phyloP scores from a whole-genome alignment of 345 rosid genomes.

The Linum tenue region DNA sequence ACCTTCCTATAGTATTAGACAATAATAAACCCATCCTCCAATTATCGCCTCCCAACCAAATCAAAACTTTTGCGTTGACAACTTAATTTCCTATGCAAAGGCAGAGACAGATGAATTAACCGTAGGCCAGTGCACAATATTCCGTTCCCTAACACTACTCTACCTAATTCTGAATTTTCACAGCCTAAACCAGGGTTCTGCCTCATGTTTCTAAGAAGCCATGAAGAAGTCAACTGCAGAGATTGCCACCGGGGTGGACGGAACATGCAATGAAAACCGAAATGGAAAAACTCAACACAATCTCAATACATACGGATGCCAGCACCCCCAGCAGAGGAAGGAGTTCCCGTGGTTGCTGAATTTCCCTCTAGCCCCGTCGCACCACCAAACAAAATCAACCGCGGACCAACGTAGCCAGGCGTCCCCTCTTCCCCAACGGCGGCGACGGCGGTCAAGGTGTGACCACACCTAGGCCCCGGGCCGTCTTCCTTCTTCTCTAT shows the following conservation, averaged over 20 bases:
- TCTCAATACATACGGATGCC: slow-evolving; percentile 67
- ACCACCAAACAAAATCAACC: slow-evolving; percentile 90
- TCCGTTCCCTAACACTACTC: neutral
- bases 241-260: neutral
- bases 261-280: slow-evolving; percentile 3
- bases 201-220: neutral
- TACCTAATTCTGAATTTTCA: neutral
- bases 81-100: neutral
- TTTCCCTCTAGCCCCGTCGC: slow-evolving; percentile 98
- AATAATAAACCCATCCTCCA: neutral
- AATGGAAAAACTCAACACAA: slow-evolving; percentile 6
- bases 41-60: neutral
- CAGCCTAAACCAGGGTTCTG: neutral
- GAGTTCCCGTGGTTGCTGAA: slow-evolving; percentile 76
- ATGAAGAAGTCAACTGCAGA: neutral
- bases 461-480: slow-evolving; percentile 97
- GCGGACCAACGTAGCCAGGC: slow-evolving; percentile 66
- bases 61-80: neutral
- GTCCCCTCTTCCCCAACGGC: slow-evolving; percentile 94
- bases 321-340: slow-evolving; percentile 91
- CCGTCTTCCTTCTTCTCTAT: slow-evolving; percentile 91
- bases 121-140: no score
- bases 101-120: neutral
- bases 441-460: slow-evolving; percentile 84
- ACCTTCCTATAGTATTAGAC: neutral